Evolutionary conservation across 306 rosid genomes (phyloP), one percentile per base, ranked within the genome.

Genomic region (Inga laurina): DNA sequence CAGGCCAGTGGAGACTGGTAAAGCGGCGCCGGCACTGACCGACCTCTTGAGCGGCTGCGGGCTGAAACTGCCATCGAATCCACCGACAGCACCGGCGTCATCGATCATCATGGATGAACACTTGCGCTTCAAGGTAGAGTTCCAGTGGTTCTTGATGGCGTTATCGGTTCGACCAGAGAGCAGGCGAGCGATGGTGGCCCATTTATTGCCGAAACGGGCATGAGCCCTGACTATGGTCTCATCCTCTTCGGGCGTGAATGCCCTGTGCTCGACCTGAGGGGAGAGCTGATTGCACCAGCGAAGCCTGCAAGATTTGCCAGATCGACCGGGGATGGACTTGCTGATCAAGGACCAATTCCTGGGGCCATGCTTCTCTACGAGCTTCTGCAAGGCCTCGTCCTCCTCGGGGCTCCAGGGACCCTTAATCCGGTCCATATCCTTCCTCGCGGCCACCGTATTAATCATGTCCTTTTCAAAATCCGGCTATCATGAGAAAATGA

Each of bases 321-420:
- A 97, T 0, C 99, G 87, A 0, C 99, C 99, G 0, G 95, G 97
- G 10, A 97, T 94, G 13, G 97, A 91, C 74, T 88, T 92, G 80
- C 98, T 94, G 62, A 97, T 97, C 46, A 97, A 32, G 3, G 99
- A 92, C 99, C 99, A 97, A 78, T 97, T 97, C 22, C 99, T 66
- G 0, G 99, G 91, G 0, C 99, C 98, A 79, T 92, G 98, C 69
- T 92, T 97, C 88, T 94, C 91, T 0, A 97, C 99, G 8, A 97
- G 89, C 24, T 76, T 87, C 72, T 90, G 95, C 0, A 97, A 88
- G 1, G 98, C 91, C 7, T 90, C 94, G 72, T 96, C 99, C n/a
- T 96, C 99, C 69, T 96, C 98, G 0, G 97, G 98, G 72, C 97
- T 92, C 99, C 99, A 96, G 4, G 98, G 98, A 7, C 99, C 99